Base-by-base conservation (phyloP, 1,284 basidiomycete species). In the Flammula alnicola region DNA sequence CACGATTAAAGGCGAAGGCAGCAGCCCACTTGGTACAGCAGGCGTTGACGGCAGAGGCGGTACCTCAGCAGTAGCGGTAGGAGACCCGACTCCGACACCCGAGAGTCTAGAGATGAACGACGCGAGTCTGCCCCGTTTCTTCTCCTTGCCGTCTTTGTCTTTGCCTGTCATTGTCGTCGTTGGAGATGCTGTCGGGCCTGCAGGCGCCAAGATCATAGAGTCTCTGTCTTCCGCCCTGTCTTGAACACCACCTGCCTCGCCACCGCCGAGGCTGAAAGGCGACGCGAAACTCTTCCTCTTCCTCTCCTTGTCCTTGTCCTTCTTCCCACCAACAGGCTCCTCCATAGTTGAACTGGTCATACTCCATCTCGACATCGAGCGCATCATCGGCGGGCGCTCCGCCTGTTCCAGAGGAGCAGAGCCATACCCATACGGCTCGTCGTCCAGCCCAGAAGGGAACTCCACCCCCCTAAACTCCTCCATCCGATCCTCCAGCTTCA, bases 101-200 rank as follows among this genome's bases (percentile, higher is more conserved):
- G 61, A 63, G n/a, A 64, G 44, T 3, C 62, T 43, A 8, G 64
- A 64, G 26, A 65, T 65, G 44, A 65, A 59, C 1, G 62, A 64
- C 2, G 54, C 63, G 6, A 65, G 42, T 1, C 63, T 36, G 10
- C 54, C 56, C n/a, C 61, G 49, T 33, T 61, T 63, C 49, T 58
- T 59, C 38, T 53, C 32, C 36, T 38, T 30, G 11, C 32, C 29
- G 22, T 19, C n/a, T n/a, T n/a, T n/a, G 19, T 26, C 35, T n/a
- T 27, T 37, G 9, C 16, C 44, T 8, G 16, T 23, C 6, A 9
- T 19, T 20, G 38, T 23, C 11, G 12, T n/a, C 0, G 27, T 29
- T 3, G 19, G 16, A 20, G 32, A 20, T n/a, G 37, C n/a, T 4
- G 26, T 30, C 19, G 12, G 7, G 4, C 23, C 23, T 2, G 23